Base-by-base conservation (phyloP, 75 land plant species). In the Sequoiadendron giganteum region DNA sequence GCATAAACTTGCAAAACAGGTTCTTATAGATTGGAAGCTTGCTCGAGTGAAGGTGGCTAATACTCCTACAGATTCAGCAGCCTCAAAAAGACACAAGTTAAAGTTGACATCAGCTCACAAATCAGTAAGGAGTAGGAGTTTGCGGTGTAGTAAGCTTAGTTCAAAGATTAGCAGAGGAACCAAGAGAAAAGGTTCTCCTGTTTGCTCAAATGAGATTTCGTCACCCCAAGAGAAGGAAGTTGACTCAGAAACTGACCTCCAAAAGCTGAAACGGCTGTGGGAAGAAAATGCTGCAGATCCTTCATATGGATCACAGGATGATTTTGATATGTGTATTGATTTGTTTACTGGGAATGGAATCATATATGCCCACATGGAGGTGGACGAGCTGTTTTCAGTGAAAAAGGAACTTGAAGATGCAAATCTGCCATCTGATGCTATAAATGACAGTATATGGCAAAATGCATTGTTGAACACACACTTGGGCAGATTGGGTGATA, bases 361-460 rank as follows among this genome's bases (percentile, higher is more conserved):
- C 36, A 90, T 89, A 40, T 90, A 86, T 86, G 91, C 91, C 42
- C 90, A 90, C 49, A 89, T 90, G 91, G 91, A 90, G 19, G 91
- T 90, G 15, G 85, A 90, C 86, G 91, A 90, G 45, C 82, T 86
- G 40, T 75, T 90, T 43, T 87, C 79, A 72, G 91, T 83, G 70
- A 90, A 84, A 38, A 90, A 86, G 36, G 91, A 90, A 65, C 79
- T 90, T 36, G 91, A 90, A 72, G 91, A 90, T 77, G 91, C 90
- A 19, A 72, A 86, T 73, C 83, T 90, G 65, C 87, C 91, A 18
- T 86, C 91, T 8, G 91, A 90, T 88, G 91, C 86, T 32, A 91
- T 86, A 34, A 90, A 90, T 76, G 91, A 90, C 43, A 84, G 90
- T 36, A 90, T 90, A 40, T 90, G 91, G 91, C 91, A 90, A 54